Evolutionary conservation across 2,329 filamentous ascomycete genomes (phyloP).

Genomic region (Pseudocercospora musae): DNA sequence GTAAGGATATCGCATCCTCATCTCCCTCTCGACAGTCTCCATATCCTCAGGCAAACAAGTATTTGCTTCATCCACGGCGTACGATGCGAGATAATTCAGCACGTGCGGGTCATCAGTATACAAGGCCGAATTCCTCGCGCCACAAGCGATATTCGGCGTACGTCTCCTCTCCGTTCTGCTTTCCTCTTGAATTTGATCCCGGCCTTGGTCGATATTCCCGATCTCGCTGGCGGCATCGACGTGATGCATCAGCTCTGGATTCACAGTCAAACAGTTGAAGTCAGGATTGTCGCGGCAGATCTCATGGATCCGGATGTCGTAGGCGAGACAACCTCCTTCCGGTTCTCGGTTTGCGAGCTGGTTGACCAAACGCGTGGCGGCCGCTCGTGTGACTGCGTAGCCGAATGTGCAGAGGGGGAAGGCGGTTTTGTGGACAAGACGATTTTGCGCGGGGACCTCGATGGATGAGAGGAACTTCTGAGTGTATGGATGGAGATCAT

Average conservation of each 20-base stretch:
- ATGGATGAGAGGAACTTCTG: conserved; percentile 37
- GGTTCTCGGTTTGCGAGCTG: conserved; percentile 37
- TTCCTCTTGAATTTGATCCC: conserved; percentile 6
- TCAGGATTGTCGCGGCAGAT: conserved; percentile 37
- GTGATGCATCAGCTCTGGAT: conserved; percentile 43
- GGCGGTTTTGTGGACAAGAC: conserved; percentile 41
- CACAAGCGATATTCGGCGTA: conserved; percentile 36
- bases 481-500: conserved; percentile 39
- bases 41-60: background rate
- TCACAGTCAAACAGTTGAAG: conserved; percentile 37
- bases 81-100: conserved; percentile 33
- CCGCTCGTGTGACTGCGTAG: conserved; percentile 42
- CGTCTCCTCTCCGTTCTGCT: background rate
- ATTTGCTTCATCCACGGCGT: background rate
- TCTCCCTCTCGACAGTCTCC: background rate
- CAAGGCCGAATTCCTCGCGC: conserved; percentile 39
- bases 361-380: conserved; percentile 33
- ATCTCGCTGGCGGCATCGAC: conserved; percentile 37
- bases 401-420: conserved; percentile 47
- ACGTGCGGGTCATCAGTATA: conserved; percentile 34
- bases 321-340: conserved; percentile 35
- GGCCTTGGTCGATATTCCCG: conserved; percentile 29
- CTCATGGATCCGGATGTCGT: conserved; percentile 41
- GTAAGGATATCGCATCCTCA: background rate
- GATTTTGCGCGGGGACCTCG: conserved; percentile 36